Evolutionary conservation across 371 early-diverging fungal genomes (phyloP).

Genomic region (Mucor irregularis): DNA sequence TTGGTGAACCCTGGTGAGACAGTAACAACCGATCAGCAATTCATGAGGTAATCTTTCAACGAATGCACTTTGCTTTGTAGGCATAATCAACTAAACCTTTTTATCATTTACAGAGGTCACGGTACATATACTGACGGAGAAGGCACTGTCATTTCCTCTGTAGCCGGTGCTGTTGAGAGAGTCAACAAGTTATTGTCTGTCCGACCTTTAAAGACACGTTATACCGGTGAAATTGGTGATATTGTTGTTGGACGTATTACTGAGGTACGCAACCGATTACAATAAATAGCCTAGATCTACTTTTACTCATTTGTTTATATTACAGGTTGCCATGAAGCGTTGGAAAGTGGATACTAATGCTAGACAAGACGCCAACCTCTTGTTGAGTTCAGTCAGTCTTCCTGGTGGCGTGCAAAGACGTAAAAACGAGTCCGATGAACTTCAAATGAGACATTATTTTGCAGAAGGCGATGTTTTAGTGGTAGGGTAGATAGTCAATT

Average conservation of each 20-base stretch:
- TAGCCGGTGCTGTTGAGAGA: slow-evolving; percentile 91
- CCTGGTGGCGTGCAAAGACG: slow-evolving; percentile 98
- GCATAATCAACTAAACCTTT: background rate
- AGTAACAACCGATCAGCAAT: slow-evolving; percentile 81
- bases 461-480: slow-evolving; percentile 95
- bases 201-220: slow-evolving; percentile 85
- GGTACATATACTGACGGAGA: slow-evolving; percentile 86
- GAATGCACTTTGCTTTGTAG: background rate
- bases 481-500: no score
- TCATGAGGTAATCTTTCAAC: slow-evolving; percentile 68
- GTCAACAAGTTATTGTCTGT: slow-evolving; percentile 97
- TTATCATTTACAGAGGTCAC: slow-evolving; percentile 75
- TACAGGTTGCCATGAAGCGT: slow-evolving; percentile 77
- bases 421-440: slow-evolving; percentile 97
- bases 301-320: background rate
- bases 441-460: slow-evolving; percentile 97
- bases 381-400: slow-evolving; percentile 94
- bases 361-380: slow-evolving; percentile 85
- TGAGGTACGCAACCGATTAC: slow-evolving; percentile 63
- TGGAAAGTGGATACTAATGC: slow-evolving; percentile 98
- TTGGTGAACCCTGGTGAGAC: slow-evolving; percentile 89
- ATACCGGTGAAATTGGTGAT: slow-evolving; percentile 96
- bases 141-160: slow-evolving; percentile 72
- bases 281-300: no score
- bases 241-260: slow-evolving; percentile 97